Base-by-base conservation (phyloP, 2,329 filamentous ascomycete genomes). In the Chaetomiaceae sp. region DNA sequence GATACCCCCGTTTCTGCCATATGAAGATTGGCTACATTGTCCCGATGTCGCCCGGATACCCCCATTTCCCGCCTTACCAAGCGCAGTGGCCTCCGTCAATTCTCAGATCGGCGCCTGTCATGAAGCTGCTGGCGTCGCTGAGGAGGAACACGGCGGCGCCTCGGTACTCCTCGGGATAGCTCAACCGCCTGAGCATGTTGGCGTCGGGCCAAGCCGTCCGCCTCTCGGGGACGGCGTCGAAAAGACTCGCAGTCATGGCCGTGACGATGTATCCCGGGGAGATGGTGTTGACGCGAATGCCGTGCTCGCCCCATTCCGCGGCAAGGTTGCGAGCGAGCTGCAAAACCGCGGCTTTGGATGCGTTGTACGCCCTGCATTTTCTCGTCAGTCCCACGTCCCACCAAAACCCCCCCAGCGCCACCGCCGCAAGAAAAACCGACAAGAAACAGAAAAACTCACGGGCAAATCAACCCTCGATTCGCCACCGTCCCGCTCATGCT, bases 241-340 rank as follows among this genome's bases (percentile, higher is more conserved):
- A 94, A 29, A 95, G 79, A 53, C 81, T 79, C 66, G 89, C 81
- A 1, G 92, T 88, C 90, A 96, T 95, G 20, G 86, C 82, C 1
- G 87, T 90, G 20, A 87, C 79, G 64, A 90, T 89, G 66, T 90
- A 90, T 8, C 89, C 88, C 0, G 89, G 87, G 18, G 85, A 89
- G 58, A 94, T 80, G 13, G 86, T 90, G 72, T 94, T 92, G 56
- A 92, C 85, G 2, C 88, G 81, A 63, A 94, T 91, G 33, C 81
- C 82, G 66, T 87, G 71, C 60, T 75, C 68, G 42, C 86, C 87
- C 87, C 86, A 90, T 67, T 91, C 87, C 9, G 79, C 71, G 1
- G 86, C 87, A 8, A 90, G 75, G 66, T 85, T 89, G 53, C 85
- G 81, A 0, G 71, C 82, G 1, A 90, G 78, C 69, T 90, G 86